A percentile compares a stretch with the other conserved stretches of the same genome.
Evolutionary conservation across 805 yeast species (phyloP).

Genomic region (Wickerhamiella hasegawae): DNA sequence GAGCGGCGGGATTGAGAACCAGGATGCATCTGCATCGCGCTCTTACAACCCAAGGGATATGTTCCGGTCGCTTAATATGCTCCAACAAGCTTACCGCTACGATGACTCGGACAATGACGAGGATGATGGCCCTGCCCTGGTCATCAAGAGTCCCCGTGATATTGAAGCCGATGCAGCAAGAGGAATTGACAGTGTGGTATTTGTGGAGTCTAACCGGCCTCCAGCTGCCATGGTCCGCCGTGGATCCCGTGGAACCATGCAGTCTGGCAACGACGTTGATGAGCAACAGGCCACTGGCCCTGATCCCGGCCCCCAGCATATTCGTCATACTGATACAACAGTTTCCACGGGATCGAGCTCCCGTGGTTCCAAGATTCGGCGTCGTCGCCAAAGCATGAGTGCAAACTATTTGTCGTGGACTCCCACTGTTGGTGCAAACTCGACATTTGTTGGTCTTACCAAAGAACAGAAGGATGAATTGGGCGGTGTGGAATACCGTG

Average conservation of each 20-base stretch:
- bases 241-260: not conserved
- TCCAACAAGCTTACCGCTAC: conserved; percentile 27
- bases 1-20: not conserved
- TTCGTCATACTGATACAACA: not conserved
- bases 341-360: not conserved
- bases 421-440: conserved; percentile 86
- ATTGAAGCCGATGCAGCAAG: conserved; percentile 26
- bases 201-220: not conserved
- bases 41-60: conserved; percentile 60
- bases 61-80: conserved; percentile 67
- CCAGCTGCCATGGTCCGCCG: not conserved
- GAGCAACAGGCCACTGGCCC: not conserved
- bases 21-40: conserved; percentile 22
- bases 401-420: conserved; percentile 63
- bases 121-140: conserved; percentile 62
- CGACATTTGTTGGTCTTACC: conserved; percentile 70
- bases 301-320: not conserved
- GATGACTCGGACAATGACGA: conserved; percentile 28
- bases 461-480: conserved; percentile 80
- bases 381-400: conserved; percentile 14
- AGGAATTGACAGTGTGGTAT: conserved; percentile 13
- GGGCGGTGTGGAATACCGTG: conserved; percentile 94
- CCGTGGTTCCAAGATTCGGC: not conserved
- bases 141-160: conserved; percentile 66
- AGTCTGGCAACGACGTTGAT: not conserved